A percentile compares a stretch with the other conserved stretches of the same genome.
These are phyloP conservation scores for Skeletonema menzelii DNA, from an alignment of 108 stramenopile species.

Conservation along the genomic window DNA sequence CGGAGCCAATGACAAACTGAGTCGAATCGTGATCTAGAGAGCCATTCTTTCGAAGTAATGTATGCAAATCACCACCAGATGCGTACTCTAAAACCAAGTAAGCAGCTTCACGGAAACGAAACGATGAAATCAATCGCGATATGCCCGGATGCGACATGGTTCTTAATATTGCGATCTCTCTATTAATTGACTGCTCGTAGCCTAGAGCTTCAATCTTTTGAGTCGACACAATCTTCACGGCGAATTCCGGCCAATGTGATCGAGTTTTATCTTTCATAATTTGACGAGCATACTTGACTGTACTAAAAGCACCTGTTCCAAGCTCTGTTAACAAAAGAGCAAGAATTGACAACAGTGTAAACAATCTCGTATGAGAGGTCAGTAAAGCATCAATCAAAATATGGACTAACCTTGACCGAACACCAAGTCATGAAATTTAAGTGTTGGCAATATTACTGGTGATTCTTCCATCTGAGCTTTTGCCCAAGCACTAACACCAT, in stretches of 20 bases:
- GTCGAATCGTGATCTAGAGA: conserved; percentile 88
- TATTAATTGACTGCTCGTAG: conserved; percentile 82
- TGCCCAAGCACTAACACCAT: conserved; percentile 73
- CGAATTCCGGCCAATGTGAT: conserved; percentile 94
- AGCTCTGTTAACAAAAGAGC: conserved; percentile 42
- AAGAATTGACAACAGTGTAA: not conserved
- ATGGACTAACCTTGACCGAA: conserved; percentile 72
- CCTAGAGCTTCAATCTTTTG: conserved; percentile 79
- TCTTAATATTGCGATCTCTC: conserved; percentile 91
- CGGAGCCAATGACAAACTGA: conserved; percentile 89
- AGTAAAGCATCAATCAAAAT: not conserved
- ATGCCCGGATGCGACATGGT: conserved; percentile 90
- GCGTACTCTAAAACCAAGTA: conserved; percentile 98
- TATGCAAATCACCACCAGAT: conserved; percentile 90
- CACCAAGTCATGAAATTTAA: conserved; percentile 97
- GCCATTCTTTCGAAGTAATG: conserved; percentile 77
- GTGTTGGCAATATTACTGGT: conserved; percentile 80
- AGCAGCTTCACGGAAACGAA: conserved; percentile 89
- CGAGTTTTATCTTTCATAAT: conserved; percentile 77
- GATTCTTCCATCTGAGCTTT: conserved; percentile 77
- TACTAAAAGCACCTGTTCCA: conserved; percentile 90
- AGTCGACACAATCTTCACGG: conserved; percentile 90
- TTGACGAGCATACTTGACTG: conserved; percentile 87
- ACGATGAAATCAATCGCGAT: conserved; percentile 89
- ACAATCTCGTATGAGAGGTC: not conserved